Percentiles rank a stretch among this genome's conserved stretches.
These are phyloP conservation scores for Phytophthora chlamydospora DNA, from an alignment of 352 stramenopile genomes.

Conservation along the genomic window DNA sequence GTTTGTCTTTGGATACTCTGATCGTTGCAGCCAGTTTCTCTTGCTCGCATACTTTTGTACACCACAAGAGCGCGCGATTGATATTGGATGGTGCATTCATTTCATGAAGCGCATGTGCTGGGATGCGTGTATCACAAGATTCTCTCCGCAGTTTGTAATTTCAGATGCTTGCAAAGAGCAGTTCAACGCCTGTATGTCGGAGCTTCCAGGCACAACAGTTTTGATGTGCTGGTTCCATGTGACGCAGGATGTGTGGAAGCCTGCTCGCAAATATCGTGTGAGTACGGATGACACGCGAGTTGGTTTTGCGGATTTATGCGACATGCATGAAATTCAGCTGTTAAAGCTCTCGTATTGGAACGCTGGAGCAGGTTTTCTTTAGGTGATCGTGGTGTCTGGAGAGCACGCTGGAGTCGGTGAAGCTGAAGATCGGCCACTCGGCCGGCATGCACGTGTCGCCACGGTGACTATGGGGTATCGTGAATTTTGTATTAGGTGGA, in stretches of 20 bases:
- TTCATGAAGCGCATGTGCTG: too few species aligned
- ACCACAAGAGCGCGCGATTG: too few species aligned
- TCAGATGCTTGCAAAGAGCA: too few species aligned
- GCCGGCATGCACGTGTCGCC: too few species aligned
- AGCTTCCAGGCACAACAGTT: not conserved
- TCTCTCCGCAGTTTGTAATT: too few species aligned
- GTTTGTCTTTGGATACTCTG: conserved; percentile 12
- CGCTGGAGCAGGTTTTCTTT: conserved; percentile 1
- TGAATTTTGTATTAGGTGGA: too few species aligned
- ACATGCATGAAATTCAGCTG: conserved; percentile 4
- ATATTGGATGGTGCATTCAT: too few species aligned
- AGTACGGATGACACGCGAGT: not conserved
- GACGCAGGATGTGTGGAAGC: conserved; percentile 1
- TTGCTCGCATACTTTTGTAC: conserved; percentile 8
- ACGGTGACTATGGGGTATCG: too few species aligned
- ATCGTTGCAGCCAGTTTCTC: conserved; percentile 1
- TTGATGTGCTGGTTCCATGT: conserved; percentile 15
- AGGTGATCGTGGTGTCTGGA: not conserved
- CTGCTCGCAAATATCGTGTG: not conserved
- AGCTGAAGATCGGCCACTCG: too few species aligned
- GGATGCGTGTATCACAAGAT: too few species aligned
- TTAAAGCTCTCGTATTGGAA: conserved; percentile 1
- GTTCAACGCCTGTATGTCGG: too few species aligned
- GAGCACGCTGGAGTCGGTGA: too few species aligned
- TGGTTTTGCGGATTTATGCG: conserved; percentile 8